Base-by-base conservation (phyloP, 106 monocot species). In the Chionographis japonica region DNA sequence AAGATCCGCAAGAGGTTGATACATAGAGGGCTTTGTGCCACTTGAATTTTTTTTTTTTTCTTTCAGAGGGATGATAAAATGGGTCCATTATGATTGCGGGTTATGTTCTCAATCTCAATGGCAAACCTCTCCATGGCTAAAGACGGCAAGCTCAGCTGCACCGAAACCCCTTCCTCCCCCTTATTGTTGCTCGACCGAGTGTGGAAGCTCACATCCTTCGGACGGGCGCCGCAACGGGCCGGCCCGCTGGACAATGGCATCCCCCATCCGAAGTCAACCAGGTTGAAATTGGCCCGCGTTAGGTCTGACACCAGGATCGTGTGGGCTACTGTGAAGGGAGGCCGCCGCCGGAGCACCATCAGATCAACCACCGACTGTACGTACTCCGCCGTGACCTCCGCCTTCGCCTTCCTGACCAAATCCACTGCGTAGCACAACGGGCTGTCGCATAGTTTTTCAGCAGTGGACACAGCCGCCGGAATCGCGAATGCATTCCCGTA, bases 261-360 rank as follows among this genome's bases (percentile, higher is more conserved):
- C 40, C 87, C 87, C 87, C 87, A 88, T 9, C 87, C 87, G 13
- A 80, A 80, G 50, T 88, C 87, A 7, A 88, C 71, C 6, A 52
- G 67, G 7, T 9, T 71, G 51, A 88, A 80, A 0, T 74, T 77
- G 6, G 80, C 77, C 3, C 64, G 55, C 3, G 77, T 77, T 12
- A 88, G n/a, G 63, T 84, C 87, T 14, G 87, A 84, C 60, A 78
- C 83, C 4, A 88, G 38, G 52, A 69, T 80, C 0, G 87, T 52
- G 3, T 69, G 53, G 19, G 43, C 68, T 53, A 67, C 69, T 13
- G 77, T 50, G 65, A 84, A 80, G 39, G 61, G 76, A 3, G 80
- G 87, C 51, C 83, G 40, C 35, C 80, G 74, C n/a, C 77, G 43
- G 4, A 75, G 36, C 60, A 84, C 87, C 70, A 88, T 61, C 56